Evolutionary conservation across 2,329 filamentous ascomycete genomes (phyloP), one percentile per base, ranked within the genome.

Genomic region (Pyricularia grisea): DNA sequence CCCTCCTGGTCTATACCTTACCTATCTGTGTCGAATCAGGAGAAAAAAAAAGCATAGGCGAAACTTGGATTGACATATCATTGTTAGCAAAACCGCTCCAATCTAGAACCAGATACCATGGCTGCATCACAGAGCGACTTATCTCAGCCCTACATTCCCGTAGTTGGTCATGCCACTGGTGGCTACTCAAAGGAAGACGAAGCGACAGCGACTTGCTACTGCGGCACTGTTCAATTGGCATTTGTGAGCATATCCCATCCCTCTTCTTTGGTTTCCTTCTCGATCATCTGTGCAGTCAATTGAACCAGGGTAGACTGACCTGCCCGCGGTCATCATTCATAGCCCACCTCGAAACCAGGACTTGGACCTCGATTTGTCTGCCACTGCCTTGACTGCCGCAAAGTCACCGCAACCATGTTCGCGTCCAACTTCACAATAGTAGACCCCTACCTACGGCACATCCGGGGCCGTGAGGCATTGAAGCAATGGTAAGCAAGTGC

Each of bases 361-460:
- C 0, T 79, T 80, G 0, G 82, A 80, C 11, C 74, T 88, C 0
- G 71, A 84, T 88, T 88, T 73, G 73, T 88, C 72, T 90, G 87
- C 77, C 80, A 89, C 78, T 90, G 87, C 75, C 75, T 77, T 42
- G 87, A 90, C 76, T 89, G 86, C 76, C 85, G 80, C 73, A 90
- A 90, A 73, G 80, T 90, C 70, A 88, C 85, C 0, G 85, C 86
- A 0, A 87, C 86, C 0, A 87, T 88, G 83, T 88, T 87, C 76
- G 83, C 85, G 2, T 83, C 85, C 68, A 88, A 87, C 77, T 87
- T 89, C 73, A 80, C 80, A 70, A 75, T 88, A 60, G 71, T 73
- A 12, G 79, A 86, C 73, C 73, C 74, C 0, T 70, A 82, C 69
- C 72, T 88, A 0, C 80, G 74, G 65, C 82, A 87, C 72, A 11